Base-by-base conservation (phyloP, 495 filamentous ascomycete species). In the Amniculicola lignicola region DNA sequence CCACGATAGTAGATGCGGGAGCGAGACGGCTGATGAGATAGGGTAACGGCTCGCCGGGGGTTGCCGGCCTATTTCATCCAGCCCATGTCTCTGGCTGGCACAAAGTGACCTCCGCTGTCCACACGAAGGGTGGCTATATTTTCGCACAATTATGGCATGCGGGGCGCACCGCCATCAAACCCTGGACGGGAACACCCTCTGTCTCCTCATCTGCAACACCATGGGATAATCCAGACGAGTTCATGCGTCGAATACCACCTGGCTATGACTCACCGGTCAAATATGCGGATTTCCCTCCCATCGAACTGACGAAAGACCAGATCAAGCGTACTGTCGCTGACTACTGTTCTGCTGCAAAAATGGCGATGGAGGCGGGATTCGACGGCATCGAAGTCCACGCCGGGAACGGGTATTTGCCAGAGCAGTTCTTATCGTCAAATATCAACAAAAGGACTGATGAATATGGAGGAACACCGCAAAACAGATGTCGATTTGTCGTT, bases 101-200 rank as follows among this genome's bases (percentile, higher is more conserved):
- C 49, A 67, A 67, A 21, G 73, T 81, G 14, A 73, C 76, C 2
- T 70, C 76, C n/a, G 75, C 74, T 19, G 78, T 83, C 14, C 79
- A 82, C 51, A 66, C 62, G 9, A 77, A 78, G 56, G 77, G 77
- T 0, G 71, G 74, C 10, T 76, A 66, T 50, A 80, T 82, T 29
- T 81, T 77, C 63, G 72, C 69, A 22, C 79, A 83, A 54, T 61
- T 83, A 1, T 82, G 76, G 74, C 71, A 76, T 53, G 57, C 74
- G 2, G 80, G 80, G 22, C 74, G 80, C 28, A 74, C 74, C 6
- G 75, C 72, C 3, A 71, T 74, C 42, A 72, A 73, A 14, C 69
- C 74, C 29, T 67, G 76, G 58, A 70, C 72, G 12, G 76, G 77
- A 52, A 54, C 57, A 51, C 56, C 59, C 0, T 6, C 71, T 0